These are phyloP conservation scores for Cyberlindnera galapagoensis DNA, from an alignment of 805 yeast genomes.

Conservation along the genomic window DNA sequence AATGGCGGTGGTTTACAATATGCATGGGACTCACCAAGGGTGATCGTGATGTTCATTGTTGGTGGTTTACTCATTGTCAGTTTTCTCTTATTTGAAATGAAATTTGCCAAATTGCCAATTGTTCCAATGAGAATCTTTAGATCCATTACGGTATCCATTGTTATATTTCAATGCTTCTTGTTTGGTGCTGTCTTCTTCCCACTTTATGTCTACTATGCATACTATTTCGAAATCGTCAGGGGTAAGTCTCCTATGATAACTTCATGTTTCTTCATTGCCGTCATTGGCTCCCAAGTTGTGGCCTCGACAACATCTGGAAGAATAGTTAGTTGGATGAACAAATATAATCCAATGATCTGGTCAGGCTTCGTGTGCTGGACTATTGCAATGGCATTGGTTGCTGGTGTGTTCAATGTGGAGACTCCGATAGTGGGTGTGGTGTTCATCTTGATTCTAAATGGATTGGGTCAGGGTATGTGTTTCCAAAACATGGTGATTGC, in stretches of 20 bases:
- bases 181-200: slow-evolving; percentile 45
- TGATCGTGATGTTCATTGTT: slow-evolving; percentile 34
- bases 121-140: slow-evolving; percentile 43
- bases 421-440: slow-evolving; percentile 28
- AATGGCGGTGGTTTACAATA: slow-evolving; percentile 57
- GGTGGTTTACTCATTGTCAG: slow-evolving; percentile 35
- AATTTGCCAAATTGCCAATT: slow-evolving; percentile 44
- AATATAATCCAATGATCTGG: slow-evolving; percentile 15
- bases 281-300: slow-evolving; percentile 10
- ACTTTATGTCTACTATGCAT: slow-evolving; percentile 41
- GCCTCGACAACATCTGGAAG: slow-evolving; percentile 14
- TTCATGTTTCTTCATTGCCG: slow-evolving; percentile 14
- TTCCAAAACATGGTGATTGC: slow-evolving; percentile 18
- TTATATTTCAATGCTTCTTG: slow-evolving; percentile 34
- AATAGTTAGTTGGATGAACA: slow-evolving; percentile 9
- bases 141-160: slow-evolving; percentile 28
- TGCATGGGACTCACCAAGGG: slow-evolving; percentile 44
- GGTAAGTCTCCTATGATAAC: slow-evolving; percentile 11
- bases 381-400: slow-evolving; percentile 6
- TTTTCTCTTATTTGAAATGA: slow-evolving; percentile 43
- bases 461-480: slow-evolving; percentile 30
- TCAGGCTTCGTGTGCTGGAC: slow-evolving; percentile 16
- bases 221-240: slow-evolving; percentile 26
- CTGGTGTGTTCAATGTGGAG: slow-evolving; percentile 7
- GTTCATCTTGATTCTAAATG: slow-evolving; percentile 30